Evolutionary conservation across 2,329 filamentous ascomycete genomes (phyloP), one percentile per base, ranked within the genome.

Genomic region (Aspergillus versicolor): DNA sequence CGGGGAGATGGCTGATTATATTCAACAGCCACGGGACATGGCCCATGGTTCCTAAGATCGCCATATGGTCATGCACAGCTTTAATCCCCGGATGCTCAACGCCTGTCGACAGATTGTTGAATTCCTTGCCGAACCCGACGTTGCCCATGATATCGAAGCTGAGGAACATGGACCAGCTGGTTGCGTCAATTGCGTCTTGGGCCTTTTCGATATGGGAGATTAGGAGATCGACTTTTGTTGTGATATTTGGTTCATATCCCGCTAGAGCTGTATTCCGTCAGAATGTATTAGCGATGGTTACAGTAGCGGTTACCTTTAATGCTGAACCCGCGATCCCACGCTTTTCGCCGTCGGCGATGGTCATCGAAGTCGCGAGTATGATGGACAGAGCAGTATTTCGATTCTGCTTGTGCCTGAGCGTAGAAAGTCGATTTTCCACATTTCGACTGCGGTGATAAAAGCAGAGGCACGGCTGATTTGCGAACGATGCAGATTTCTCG

Each of bases 131-230:
- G 44, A 78, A 78, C 3, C 71, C 75, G 46, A 78, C 59, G 41
- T 77, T 72, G 3, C 73, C 75, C 76, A 78, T 77, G 13, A 77
- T 66, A 17, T 77, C 76, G 43, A 76, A 76, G 49, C 56, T 69
- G 52, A 71, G 70, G 45, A 73, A 73, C 58, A 68, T 71, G 56
- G 73, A 71, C 68, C 70, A 73, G 4, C 65, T 58, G 0, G 71
- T 63, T 4, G 67, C 64, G 40, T 77, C 42, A 24, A 51, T 30
- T 13, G 34, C 21, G n/a, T 4, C 15, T 21, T 24, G 24, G 2
- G 24, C 24, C 3, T 38, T 38, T 12, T 40, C 46, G 12, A 49
- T 38, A 21, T 40, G 46, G 3, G 34, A 49, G 32, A 49, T 27
- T 15, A 49, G 13, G 21, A 49, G 32, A 27, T 49, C 34, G 2